A percentile compares a stretch with the other conserved stretches of the same genome.
Evolutionary conservation across 345 rosid species (phyloP).

Genomic region (Euclidium syriacum): DNA sequence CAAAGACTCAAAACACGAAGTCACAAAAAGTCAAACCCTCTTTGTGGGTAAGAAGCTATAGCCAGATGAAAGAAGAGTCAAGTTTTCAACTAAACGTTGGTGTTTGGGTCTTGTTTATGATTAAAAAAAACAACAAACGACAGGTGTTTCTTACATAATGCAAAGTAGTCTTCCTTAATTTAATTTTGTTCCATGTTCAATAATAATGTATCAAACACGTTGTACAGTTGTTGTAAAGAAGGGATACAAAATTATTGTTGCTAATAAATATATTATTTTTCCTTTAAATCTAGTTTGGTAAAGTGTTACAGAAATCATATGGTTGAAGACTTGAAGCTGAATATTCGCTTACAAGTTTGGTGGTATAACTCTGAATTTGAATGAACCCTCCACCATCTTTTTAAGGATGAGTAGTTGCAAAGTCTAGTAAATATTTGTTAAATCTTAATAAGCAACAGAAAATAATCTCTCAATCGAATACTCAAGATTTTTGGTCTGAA

Average conservation of each 20-base stretch:
- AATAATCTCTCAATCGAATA: too few species aligned
- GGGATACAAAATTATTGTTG: not conserved
- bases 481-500: too few species aligned
- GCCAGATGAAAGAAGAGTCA: not conserved
- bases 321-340: not conserved
- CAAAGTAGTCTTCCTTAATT: not conserved
- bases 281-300: not conserved
- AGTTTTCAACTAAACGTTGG: not conserved
- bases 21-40: not conserved
- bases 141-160: not conserved
- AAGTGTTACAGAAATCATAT: not conserved
- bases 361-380: not conserved
- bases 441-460: not conserved
- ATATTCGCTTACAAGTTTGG: constrained; percentile 9
- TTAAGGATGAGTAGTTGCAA: constrained; percentile 7
- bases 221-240: not conserved
- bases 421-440: not conserved
- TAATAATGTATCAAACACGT: not conserved
- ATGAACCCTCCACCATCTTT: constrained; percentile 17
- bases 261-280: too few species aligned
- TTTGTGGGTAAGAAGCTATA: not conserved
- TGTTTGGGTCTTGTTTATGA: not conserved
- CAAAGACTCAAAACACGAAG: not conserved
- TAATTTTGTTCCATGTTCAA: not conserved
- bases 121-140: too few species aligned